Percentiles rank a stretch among this genome's conserved stretches.
Evolutionary conservation across 176 grass and related monocot genomes (phyloP).

Genomic region (Coix lacrymajobi): DNA sequence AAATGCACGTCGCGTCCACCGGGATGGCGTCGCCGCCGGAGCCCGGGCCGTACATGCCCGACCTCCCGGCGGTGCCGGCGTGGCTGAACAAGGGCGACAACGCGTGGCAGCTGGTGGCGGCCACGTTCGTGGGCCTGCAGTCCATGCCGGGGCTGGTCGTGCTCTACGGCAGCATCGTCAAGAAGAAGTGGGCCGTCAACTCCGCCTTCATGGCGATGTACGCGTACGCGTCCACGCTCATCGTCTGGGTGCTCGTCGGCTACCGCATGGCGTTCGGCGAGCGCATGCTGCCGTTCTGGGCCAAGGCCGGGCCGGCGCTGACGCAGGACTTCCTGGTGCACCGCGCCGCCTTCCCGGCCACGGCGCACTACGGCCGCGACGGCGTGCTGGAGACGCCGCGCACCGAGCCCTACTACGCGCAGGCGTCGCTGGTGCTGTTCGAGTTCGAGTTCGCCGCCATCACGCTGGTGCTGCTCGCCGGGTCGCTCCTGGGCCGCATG

Average conservation of each 20-base stretch:
- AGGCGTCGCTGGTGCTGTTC: conserved; percentile 67
- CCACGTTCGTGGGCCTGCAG: conserved; percentile 69
- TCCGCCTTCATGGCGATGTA: conserved; percentile 85
- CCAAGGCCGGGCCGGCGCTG: conserved; percentile 46
- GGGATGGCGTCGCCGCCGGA: conserved; percentile 25
- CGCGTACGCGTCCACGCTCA: conserved; percentile 68
- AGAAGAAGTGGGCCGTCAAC: conserved; percentile 84
- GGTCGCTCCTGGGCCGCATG: conserved; percentile 69
- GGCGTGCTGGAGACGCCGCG: conserved; percentile 36
- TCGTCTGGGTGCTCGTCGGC: conserved; percentile 71
- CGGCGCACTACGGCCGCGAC: conserved; percentile 31
- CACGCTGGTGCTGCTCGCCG: conserved; percentile 72
- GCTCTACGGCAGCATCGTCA: conserved; percentile 78
- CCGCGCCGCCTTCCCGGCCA: conserved; percentile 51
- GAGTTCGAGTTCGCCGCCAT: conserved; percentile 66
- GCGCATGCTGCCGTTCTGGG: conserved; percentile 70
- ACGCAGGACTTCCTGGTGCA: conserved; percentile 39
- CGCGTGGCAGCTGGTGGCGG: conserved; percentile 64
- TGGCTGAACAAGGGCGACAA: conserved; percentile 93
- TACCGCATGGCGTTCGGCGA: conserved; percentile 81
- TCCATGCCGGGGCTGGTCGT: conserved; percentile 65
- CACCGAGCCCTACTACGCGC: conserved; percentile 63
- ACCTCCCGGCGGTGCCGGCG: conserved; percentile 26
- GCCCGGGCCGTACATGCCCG: conserved; percentile 33
- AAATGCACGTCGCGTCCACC: not conserved